phyloP scores from a whole-genome alignment of 176 grass and related monocot genomes.

The Raddia distichophylla region DNA sequence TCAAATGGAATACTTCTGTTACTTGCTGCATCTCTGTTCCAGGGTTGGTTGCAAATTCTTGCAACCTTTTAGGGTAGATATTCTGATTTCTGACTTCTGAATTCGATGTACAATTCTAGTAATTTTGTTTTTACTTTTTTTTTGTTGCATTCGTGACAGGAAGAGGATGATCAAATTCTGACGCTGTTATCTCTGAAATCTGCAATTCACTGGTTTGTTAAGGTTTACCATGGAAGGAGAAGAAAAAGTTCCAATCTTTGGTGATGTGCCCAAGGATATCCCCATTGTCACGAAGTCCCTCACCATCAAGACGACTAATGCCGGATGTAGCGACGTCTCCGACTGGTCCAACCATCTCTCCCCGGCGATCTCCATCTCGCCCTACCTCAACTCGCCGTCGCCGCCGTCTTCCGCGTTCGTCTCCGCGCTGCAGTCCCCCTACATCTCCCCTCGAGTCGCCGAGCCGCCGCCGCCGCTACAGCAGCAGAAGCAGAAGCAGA shows the following conservation, averaged over 20 bases:
- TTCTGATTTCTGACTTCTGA: conserved; percentile 20
- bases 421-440: conserved; percentile 93
- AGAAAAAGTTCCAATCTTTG: conserved; percentile 36
- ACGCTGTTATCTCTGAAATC: conserved; percentile 20
- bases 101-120: conserved; percentile 18
- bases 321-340: conserved; percentile 33
- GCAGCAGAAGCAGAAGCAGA: too few relatives aligned
- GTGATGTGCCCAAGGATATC: conserved; percentile 47
- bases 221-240: conserved; percentile 61
- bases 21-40: background rate
- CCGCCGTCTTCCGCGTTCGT: conserved; percentile 93
- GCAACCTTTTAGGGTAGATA: background rate
- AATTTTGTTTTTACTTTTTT: background rate
- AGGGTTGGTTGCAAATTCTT: background rate
- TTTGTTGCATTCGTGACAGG: conserved; percentile 25
- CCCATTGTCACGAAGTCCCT: conserved; percentile 59
- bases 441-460: conserved; percentile 76
- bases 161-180: conserved; percentile 4
- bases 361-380: conserved; percentile 68
- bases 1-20: background rate
- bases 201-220: conserved; percentile 20
- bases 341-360: conserved; percentile 68
- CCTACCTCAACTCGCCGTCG: conserved; percentile 85
- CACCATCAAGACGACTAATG: conserved; percentile 61
- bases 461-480: conserved; percentile 37